Evolutionary conservation across 257 asterid genomes (phyloP), one percentile per base, ranked within the genome.

Genomic region (Solanum ahanhuiri): DNA sequence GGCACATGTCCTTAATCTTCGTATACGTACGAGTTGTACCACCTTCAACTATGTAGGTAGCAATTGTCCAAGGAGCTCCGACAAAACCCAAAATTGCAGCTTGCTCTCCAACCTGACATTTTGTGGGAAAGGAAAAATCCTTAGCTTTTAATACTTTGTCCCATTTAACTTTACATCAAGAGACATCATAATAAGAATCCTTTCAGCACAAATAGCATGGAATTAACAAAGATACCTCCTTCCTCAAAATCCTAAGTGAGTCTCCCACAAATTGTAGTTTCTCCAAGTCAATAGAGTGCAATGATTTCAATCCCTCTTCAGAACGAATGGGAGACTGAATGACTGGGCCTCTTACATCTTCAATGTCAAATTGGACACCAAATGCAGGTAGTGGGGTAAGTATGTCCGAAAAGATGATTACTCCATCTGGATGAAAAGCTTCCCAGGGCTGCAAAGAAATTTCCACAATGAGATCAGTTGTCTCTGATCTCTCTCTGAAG

Each of bases 401-500:
- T 88, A 97, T 97, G 87, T 95, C 98, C 12, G 98, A 95, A 92
- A 97, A 97, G 90, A 97, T 94, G 90, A 97, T 97, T 75, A 97
- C 98, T 82, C 98, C 98, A 85, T 97, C 98, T 1, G 99, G 99
- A 79, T 87, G 95, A 85, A 94, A 95, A 90, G 98, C 98, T 90
- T 95, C 95, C 98, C 98, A 97, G 73, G 99, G 99, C 95, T 94
- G 99, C 94, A 97, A 95, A 87, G 99, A 97, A 90, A 97, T 97
- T 94, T 93, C 92, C 92, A 97, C 99, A 88, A 95, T 95, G 95
- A 97, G 99, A 93, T 94, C 99, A 87, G 98, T 97, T 70, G 98
- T 95, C 94, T 97, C 99, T 89, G 98, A 97, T 89, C 99, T 95
- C 94, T 95, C 94, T 91, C 99, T 89, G 98, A 97, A 97, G 91